Base-by-base conservation (phyloP, 2,329 filamentous ascomycete genomes). In the Trichoderma harzianum region DNA sequence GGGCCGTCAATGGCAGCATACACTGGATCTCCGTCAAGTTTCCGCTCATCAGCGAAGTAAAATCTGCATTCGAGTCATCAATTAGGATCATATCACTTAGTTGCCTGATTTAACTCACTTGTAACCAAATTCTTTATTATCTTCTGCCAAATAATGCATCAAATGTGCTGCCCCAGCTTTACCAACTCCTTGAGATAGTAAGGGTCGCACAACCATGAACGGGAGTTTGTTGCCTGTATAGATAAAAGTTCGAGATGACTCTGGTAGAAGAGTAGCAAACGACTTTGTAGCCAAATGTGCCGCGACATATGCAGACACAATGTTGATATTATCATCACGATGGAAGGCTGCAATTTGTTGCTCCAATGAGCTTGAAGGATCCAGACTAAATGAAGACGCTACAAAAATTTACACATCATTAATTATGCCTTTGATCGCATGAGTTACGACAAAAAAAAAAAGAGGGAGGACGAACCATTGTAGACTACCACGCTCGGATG, bases 21-120 rank as follows among this genome's bases (percentile, higher is more conserved):
- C 11, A 73, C 76, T 1, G 77, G 61, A 32, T 47, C 43, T 53
- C 62, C 62, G 10, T 65, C 28, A 30, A 16, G 5, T 24, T 53
- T 65, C 26, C 85, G 78, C 75, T 88, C 84, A 70, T 88, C 85
- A 1, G 80, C 83, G 69, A 84, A 88, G 75, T 87, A 86, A 76
- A 87, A 88, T 69, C 76, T 74, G 74, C 83, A 83, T 6, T 72
- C 8, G 3, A 0, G n/a, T 58, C 18, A 58, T 30, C 18, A 16
- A 26, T 65, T 34, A 53, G 26, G 18, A 21, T 6, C 3, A 14
- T n/a, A 12, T 16, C 3, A 18, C 21, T 32, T 53, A 21, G 5
- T 11, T 16, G 1, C n/a, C 7, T n/a, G 7, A 14, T 24, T 16
- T 3, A 24, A 65, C 62, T 65, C 39, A 65, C 62, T 53, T 65